A percentile compares a stretch with the other conserved stretches of the same genome.
These are phyloP conservation scores for Blyttiomyces sp. DNA, from an alignment of 371 early-diverging fungal species.

Conservation along the genomic window DNA sequence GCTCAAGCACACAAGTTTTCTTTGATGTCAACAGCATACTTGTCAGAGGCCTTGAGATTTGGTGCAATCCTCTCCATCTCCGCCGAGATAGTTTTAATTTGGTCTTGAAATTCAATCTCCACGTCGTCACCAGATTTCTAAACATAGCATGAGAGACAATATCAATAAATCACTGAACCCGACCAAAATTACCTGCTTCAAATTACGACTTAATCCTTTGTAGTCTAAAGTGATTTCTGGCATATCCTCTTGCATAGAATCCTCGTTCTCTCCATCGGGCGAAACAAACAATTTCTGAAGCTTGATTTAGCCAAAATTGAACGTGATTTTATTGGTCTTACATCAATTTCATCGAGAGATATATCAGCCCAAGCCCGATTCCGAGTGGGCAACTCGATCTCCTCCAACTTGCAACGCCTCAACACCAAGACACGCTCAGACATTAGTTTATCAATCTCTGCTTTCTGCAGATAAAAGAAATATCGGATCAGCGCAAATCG, in stretches of 20 bases:
- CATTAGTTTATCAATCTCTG: slow-evolving; percentile 68
- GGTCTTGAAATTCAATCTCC: slow-evolving; percentile 68
- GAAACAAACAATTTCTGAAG: too few species aligned
- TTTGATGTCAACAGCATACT: slow-evolving; percentile 23
- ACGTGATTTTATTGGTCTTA: too few species aligned
- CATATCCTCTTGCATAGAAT: background rate
- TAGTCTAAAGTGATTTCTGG: slow-evolving; percentile 44
- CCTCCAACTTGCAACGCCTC: slow-evolving; percentile 86
- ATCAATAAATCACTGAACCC: background rate
- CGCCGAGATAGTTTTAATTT: slow-evolving; percentile 56
- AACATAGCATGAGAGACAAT: background rate
- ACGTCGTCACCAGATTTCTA: slow-evolving; percentile 49
- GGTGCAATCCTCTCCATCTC: slow-evolving; percentile 89
- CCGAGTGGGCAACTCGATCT: slow-evolving; percentile 77
- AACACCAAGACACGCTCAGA: slow-evolving; percentile 77
- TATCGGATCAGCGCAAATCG: background rate
- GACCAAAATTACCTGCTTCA: slow-evolving; percentile 17
- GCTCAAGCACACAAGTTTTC: background rate
- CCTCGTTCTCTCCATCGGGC: background rate
- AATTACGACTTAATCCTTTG: slow-evolving; percentile 39
- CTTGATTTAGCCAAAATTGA: too few species aligned
- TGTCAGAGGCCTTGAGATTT: slow-evolving; percentile 81
- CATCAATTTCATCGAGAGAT: slow-evolving; percentile 61
- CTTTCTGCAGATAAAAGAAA: slow-evolving; percentile 46
- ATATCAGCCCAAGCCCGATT: slow-evolving; percentile 64